phyloP scores from a whole-genome alignment of 257 asterid genomes.

The Solanum bulbocastanum region DNA sequence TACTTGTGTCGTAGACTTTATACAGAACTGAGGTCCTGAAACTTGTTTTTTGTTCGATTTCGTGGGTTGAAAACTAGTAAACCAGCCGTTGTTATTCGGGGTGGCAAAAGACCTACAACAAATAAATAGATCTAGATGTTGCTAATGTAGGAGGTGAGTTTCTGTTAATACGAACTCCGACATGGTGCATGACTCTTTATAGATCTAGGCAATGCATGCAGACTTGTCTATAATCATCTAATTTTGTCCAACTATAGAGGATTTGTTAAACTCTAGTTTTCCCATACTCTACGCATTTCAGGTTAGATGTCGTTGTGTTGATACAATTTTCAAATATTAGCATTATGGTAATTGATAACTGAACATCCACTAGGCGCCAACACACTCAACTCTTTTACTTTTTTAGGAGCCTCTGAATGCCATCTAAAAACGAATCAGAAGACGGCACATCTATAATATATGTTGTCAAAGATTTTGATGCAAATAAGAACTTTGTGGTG shows the following conservation, averaged over 20 bases:
- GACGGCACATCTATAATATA: conserved; percentile 36
- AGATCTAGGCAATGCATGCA: neutral
- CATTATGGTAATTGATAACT: no score
- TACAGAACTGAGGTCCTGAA: conserved; percentile 1
- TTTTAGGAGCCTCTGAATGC: conserved; percentile 79
- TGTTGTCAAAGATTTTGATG: conserved; percentile 56
- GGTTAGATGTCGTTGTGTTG: neutral
- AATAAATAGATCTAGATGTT: conserved; percentile 12
- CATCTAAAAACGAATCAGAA: conserved; percentile 71
- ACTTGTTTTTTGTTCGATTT: neutral
- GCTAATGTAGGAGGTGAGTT: conserved; percentile 1
- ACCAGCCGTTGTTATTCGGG: conserved; percentile 5
- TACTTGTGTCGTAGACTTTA: conserved; percentile 11
- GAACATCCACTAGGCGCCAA: neutral
- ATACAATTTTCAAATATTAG: neutral
- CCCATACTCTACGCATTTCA: neutral
- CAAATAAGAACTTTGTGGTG: conserved; percentile 50
- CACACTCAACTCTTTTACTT: neutral
- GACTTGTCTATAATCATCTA: neutral
- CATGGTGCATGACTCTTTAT: neutral
- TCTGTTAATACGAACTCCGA: neutral
- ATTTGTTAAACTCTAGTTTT: neutral
- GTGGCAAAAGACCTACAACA: conserved; percentile 3
- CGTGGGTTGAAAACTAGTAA: conserved; percentile 15
- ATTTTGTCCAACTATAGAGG: neutral